A percentile compares a stretch with the other conserved stretches of the same genome.
These are phyloP conservation scores for Theobroma cacao DNA, from an alignment of 345 rosid genomes.

Conservation along the genomic window DNA sequence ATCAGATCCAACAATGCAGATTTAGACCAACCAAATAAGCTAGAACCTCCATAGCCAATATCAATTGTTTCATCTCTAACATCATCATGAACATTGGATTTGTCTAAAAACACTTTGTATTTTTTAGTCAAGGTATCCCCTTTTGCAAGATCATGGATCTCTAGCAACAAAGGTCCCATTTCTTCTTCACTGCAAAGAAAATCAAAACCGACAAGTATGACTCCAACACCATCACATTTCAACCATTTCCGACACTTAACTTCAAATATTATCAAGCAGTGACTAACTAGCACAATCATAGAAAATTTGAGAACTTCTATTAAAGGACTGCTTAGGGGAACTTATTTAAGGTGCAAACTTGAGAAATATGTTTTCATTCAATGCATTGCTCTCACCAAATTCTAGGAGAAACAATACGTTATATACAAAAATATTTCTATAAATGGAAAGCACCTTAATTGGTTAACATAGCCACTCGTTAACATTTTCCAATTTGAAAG, in stretches of 20 bases:
- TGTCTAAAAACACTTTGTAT: conserved; percentile 28
- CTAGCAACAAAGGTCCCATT: conserved; percentile 52
- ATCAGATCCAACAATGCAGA: conserved; percentile 70
- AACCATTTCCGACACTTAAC: neutral
- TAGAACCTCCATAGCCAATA: conserved; percentile 28
- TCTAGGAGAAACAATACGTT: neutral
- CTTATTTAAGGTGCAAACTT: neutral
- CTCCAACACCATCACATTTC: neutral
- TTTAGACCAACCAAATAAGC: conserved; percentile 42
- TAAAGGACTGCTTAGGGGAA: neutral
- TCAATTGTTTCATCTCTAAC: conserved; percentile 18
- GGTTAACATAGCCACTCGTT: neutral
- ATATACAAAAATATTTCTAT: neutral
- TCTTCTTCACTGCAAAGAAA: conserved; percentile 66
- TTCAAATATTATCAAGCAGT: neutral
- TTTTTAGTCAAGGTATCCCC: conserved; percentile 27
- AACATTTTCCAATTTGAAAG: neutral
- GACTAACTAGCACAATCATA: neutral
- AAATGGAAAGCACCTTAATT: neutral
- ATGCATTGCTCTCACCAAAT: neutral
- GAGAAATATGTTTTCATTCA: neutral
- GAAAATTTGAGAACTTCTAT: neutral
- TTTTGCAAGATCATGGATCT: conserved; percentile 34
- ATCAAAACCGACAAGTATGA: neutral
- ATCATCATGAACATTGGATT: conserved; percentile 23